phyloP scores from a whole-genome alignment of 2,329 filamentous ascomycete genomes.

The Volutella citrinella region DNA sequence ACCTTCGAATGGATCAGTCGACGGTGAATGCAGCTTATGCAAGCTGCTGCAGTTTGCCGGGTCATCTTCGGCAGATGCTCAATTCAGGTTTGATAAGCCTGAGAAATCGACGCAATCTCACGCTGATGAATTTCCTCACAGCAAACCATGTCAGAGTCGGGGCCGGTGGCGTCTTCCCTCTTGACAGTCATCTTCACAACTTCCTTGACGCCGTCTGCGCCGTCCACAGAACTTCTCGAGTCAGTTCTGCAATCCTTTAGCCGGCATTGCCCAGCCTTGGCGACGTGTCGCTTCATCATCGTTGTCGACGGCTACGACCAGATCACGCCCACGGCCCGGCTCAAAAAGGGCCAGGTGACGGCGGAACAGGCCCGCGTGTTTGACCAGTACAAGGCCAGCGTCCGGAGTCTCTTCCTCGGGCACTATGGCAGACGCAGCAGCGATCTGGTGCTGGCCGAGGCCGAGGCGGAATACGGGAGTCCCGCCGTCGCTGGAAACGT shows the following conservation, averaged over 20 bases:
- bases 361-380: conserved; percentile 41
- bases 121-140: too few species aligned
- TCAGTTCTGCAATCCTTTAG: conserved; percentile 45
- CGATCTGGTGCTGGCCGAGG: conserved; percentile 30
- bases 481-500: conserved; percentile 27
- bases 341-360: conserved; percentile 54
- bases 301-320: conserved; percentile 53
- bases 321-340: conserved; percentile 38
- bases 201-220: conserved; percentile 52
- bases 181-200: conserved; percentile 47
- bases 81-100: too few species aligned
- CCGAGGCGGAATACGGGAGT: conserved; percentile 48
- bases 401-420: too few species aligned
- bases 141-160: too few species aligned
- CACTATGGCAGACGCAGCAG: too few species aligned
- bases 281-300: conserved; percentile 44
- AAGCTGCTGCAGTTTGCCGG: too few species aligned
- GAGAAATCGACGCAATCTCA: too few species aligned
- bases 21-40: too few species aligned
- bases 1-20: too few species aligned
- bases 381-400: conserved; percentile 44
- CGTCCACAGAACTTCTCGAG: conserved; percentile 49
- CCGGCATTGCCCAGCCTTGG: conserved; percentile 37
- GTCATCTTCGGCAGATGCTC: too few species aligned
- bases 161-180: too few species aligned